Evolutionary conservation across 306 rosid species (phyloP), one percentile per base, ranked within the genome.

Genomic region (Cicer bijugum): DNA sequence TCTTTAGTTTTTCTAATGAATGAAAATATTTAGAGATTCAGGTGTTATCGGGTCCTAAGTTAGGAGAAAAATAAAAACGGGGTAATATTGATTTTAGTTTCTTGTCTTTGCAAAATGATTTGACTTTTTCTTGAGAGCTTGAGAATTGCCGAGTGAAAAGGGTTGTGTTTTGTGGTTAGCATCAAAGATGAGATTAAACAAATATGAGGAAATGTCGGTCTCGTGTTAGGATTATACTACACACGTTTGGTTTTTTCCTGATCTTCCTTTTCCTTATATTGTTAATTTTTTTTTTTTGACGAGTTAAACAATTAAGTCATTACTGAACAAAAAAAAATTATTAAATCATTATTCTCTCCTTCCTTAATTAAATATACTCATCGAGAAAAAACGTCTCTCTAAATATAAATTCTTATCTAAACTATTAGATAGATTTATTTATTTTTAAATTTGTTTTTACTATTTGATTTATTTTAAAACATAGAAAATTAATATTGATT

Each of bases 111-210:
- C 3, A 19, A 37, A 56, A 50, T 16, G 66, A 74, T 58, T 88
- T 81, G 87, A 84, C 88, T 83, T 83, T 67, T 80, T 83, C 80
- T 15, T 15, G 56, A 9, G 56, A 51, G 55, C 9, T 61, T 68
- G 7, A 74, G 69, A 67, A 84, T 70, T 59, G 84, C 57, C 81
- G 83, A 78, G 68, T 19, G 68, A 28, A 62, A 68, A 56, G 42
- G 12, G 80, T 17, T 63, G 19, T 61, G 79, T 62, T 72, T 33
- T 74, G 87, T 76, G 88, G 89, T 71, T 58, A 53, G 72, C 66
- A 74, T 35, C 52, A 20, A 55, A 58, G 74, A 47, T 78, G 80
- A 59, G 47, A 12, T 75, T 64, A 51, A 63, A 75, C 33, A 42
- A 51, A 9, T 55, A 85, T 5, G 85, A 69, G 85, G 60, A 63